phyloP scores from a whole-genome alignment of 2,329 filamentous ascomycete species.

The Fusarium sp. region DNA sequence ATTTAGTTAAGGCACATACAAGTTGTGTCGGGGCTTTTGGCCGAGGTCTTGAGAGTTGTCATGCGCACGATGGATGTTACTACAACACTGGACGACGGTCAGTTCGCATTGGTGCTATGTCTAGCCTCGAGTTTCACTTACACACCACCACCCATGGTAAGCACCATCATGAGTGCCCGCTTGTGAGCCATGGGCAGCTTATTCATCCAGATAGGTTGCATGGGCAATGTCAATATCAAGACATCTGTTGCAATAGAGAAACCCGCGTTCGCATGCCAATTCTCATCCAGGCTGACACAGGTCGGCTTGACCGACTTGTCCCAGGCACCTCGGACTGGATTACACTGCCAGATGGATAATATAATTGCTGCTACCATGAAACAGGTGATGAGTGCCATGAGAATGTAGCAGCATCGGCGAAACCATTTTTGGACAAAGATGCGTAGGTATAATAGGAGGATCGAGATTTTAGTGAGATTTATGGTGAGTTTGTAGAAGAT shows the following conservation, averaged over 20 bases:
- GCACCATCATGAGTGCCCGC: constrained; percentile 58
- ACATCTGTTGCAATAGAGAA: constrained; percentile 64
- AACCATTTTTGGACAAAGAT: constrained; percentile 67
- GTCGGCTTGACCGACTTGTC: constrained; percentile 58
- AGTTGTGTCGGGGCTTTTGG: constrained; percentile 56
- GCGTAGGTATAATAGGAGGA: constrained; percentile 67
- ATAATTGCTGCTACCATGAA: constrained; percentile 63
- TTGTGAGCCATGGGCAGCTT: constrained; percentile 60
- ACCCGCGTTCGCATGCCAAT: constrained; percentile 66
- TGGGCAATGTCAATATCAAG: constrained; percentile 62
- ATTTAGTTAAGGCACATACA: constrained; percentile 45
- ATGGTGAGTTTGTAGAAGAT: constrained; percentile 69
- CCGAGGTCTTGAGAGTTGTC: constrained; percentile 58
- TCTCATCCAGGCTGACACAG: constrained; percentile 62
- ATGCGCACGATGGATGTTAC: constrained; percentile 61
- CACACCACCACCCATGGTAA: constrained; percentile 61
- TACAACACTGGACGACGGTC: constrained; percentile 49
- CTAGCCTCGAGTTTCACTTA: constrained; percentile 49
- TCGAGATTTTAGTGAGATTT: constrained; percentile 67
- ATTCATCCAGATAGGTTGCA: constrained; percentile 62
- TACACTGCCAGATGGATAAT: constrained; percentile 66
- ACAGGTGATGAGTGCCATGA: constrained; percentile 60
- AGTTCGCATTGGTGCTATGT: not conserved
- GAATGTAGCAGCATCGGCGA: constrained; percentile 57
- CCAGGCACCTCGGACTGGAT: constrained; percentile 63